Base-by-base conservation (phyloP, 331 rosid species). In the Prunus yedoensis region DNA sequence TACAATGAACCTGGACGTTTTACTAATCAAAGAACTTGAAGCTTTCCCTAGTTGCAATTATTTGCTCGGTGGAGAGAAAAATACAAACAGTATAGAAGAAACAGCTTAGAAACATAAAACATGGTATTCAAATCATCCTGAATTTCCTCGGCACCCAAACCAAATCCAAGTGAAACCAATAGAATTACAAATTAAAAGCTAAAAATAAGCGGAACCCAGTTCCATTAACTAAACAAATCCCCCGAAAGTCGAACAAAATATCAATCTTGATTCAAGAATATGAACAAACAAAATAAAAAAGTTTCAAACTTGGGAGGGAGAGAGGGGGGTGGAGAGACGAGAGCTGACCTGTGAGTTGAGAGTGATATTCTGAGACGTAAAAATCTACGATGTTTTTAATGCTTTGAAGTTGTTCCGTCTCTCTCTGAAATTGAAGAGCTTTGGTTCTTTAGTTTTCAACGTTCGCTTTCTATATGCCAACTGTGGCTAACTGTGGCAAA, bases 321-420 rank as follows among this genome's bases (percentile, higher is more conserved):
- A 30, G 32, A 30, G 23, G 23, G 23, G 23, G 23, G 23, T 0
- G 58, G 66, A 15, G 9, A 68, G 20, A 46, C 15, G 46, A 65
- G 65, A 32, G 28, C 72, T 21, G 62, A 75, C 72, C 78, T 20
- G 63, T 13, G 25, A 74, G 64, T 30, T 14, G 21, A 71, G 16
- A 21, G 53, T 59, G 63, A 13, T 52, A 18, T 63, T 63, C 8
- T 20, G 10, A 16, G 62, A 21, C 30, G 64, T 12, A 53, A 53
- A 61, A 54, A 38, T 17, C 23, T 60, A 25, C 38, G 66, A 61
- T 5, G 58, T 5, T 60, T 16, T 73, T 45, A 72, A 10, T 60
- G 51, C 18, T 58, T 1, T 5, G 47, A 4, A 10, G 64, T 45
- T 38, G 2, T 2, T 8, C 12, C 3, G 12, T 46, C 14, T 49